Conservation (phyloP, 768 basidiomycete genomes). For the Suillus bovinus region DNA sequence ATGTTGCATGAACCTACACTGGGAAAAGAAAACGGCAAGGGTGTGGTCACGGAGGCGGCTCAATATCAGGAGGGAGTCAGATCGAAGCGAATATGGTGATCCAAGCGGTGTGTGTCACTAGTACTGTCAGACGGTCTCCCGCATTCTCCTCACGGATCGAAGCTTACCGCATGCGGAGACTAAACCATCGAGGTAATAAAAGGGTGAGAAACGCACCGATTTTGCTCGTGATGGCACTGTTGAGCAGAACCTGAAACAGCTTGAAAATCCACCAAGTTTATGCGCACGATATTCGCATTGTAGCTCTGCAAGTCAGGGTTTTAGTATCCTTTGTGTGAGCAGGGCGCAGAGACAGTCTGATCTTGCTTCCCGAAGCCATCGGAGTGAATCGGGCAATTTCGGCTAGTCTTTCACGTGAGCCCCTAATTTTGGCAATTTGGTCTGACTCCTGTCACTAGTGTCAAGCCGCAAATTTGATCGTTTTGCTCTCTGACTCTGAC, state of each 20-base stretch:
- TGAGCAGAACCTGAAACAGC: background rate
- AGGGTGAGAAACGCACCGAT: background rate
- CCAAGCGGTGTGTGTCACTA: background rate
- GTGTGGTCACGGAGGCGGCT: background rate
- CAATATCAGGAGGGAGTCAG: background rate
- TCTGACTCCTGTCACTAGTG: constrained; percentile 12
- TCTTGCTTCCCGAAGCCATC: constrained; percentile 1
- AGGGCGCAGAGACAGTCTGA: background rate
- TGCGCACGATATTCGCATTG: background rate
- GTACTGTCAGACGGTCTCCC: background rate
- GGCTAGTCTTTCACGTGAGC: background rate
- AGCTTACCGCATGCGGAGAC: constrained; percentile 6
- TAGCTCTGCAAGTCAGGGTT: background rate
- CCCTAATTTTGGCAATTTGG: constrained; percentile 6
- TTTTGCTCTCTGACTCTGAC: constrained; percentile 11
- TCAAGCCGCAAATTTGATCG: background rate
- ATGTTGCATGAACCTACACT: background rate
- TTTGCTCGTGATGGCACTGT: background rate
- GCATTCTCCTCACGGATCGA: constrained; percentile 1
- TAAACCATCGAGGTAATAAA: background rate
- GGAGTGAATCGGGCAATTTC: constrained; percentile 8
- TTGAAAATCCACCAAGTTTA: background rate
- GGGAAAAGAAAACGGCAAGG: background rate
- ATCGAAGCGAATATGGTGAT: background rate
- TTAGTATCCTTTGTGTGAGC: background rate